Base-by-base conservation (phyloP, 306 rosid species). In the Casuarina cunninghamiana region DNA sequence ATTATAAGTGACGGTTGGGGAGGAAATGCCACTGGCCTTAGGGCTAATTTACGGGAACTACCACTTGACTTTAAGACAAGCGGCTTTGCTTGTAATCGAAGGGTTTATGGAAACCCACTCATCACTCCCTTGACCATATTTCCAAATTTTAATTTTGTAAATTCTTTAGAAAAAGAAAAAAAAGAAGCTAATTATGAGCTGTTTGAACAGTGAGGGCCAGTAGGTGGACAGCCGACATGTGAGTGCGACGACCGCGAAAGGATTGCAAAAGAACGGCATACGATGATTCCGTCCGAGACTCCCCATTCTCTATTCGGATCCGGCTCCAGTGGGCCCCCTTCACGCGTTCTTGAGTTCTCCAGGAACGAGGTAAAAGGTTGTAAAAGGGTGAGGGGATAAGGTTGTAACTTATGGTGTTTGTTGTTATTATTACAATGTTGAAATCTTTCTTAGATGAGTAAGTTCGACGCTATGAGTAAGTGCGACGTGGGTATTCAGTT, bases 41-140 rank as follows among this genome's bases (percentile, higher is more conserved):
- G 2, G 4, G 0, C 0, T 2, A 72, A 90, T 67, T 91, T 88
- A 94, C 96, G 17, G 49, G 13, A 2, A 10, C 0, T 88, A 77
- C 95, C 95, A 88, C 93, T 86, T 65, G 66, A 84, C 86, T 78
- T 77, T 71, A 73, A 77, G 12, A 39, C 19, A 35, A 75, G 77
- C 26, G 35, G 21, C 49, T 45, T 87, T 78, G 78, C 87, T 78
- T 87, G 74, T 53, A 46, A 53, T 82, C 35, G 69, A 85, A 80
- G 35, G 16, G 78, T 79, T 79, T 77, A 58, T 48, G 62, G 71
- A 69, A 78, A 72, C 42, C 80, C 87, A 43, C 84, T 77, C 57
- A 60, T 74, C 69, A 77, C 75, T 26, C 39, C 70, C 54, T 78
- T 74, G 63, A 66, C 70, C 69, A 78, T 1, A 43, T 50, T 58